These are phyloP conservation scores for Moniliella sp. DNA, from an alignment of 1,284 basidiomycete species.

Conservation along the genomic window DNA sequence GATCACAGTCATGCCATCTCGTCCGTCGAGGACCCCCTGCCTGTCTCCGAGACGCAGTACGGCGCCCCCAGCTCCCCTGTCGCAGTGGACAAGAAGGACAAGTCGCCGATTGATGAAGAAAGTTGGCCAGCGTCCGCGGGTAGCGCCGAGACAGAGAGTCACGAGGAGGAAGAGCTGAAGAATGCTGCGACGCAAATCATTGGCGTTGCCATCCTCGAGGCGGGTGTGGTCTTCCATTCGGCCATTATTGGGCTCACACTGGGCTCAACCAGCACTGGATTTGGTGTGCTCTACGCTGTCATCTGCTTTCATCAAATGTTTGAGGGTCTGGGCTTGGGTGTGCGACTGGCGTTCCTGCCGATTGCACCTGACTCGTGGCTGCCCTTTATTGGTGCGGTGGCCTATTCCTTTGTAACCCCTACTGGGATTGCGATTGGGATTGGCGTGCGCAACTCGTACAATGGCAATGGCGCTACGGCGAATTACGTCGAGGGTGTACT, in stretches of 20 bases:
- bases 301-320: conserved; percentile 45
- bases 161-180: conserved; percentile 1
- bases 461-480: conserved; percentile 20
- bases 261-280: conserved; percentile 57
- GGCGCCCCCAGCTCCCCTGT: too few species aligned
- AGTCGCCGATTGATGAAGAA: too few species aligned
- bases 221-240: conserved; percentile 61
- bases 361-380: not conserved
- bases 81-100: not conserved
- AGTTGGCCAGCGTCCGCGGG: too few species aligned
- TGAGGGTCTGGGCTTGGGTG: conserved; percentile 30
- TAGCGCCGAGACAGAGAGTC: too few species aligned
- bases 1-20: conserved; percentile 24
- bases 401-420: conserved; percentile 27
- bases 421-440: conserved; percentile 31
- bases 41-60: conserved; percentile 1
- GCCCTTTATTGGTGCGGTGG: conserved; percentile 7
- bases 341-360: conserved; percentile 7
- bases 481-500: conserved; percentile 28
- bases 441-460: conserved; percentile 25
- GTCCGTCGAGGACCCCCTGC: too few species aligned
- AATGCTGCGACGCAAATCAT: conserved; percentile 57
- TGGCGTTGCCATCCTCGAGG: conserved; percentile 63
- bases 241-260: conserved; percentile 79
- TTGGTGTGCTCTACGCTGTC: conserved; percentile 68